Percentiles rank a stretch among this genome's conserved stretches.
phyloP scores from a whole-genome alignment of 1,139 yeast species.

The Hanseniaspora uvarum region DNA sequence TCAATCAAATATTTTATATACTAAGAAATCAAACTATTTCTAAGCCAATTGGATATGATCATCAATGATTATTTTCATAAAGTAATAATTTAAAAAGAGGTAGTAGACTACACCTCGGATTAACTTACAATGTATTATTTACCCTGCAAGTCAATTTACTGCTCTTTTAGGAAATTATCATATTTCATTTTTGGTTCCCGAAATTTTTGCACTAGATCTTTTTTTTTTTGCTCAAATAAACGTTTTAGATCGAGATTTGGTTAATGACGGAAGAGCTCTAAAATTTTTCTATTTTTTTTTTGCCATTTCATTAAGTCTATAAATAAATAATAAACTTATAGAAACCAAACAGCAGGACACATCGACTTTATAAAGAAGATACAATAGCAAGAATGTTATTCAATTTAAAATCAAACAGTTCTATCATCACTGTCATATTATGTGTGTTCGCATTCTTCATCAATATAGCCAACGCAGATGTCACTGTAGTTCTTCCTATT shows the following conservation, averaged over 20 bases:
- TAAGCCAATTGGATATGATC: no score
- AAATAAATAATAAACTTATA: not conserved
- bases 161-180: not conserved
- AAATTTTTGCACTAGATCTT: not conserved
- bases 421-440: not conserved
- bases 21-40: no score
- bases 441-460: not conserved
- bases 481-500: slow-evolving; percentile 44
- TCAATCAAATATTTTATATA: no score
- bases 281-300: no score
- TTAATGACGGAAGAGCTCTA: no score
- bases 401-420: not conserved
- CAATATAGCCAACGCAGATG: slow-evolving; percentile 35
- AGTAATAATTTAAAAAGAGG: no score
- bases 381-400: not conserved
- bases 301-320: not conserved
- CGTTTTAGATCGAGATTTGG: not conserved
- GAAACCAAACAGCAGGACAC: not conserved
- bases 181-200: no score
- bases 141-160: not conserved
- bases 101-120: no score
- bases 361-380: not conserved
- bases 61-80: no score
- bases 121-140: no score
- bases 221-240: not conserved